phyloP scores from a whole-genome alignment of 176 grass and related monocot genomes.

The Leersia perrieri region DNA sequence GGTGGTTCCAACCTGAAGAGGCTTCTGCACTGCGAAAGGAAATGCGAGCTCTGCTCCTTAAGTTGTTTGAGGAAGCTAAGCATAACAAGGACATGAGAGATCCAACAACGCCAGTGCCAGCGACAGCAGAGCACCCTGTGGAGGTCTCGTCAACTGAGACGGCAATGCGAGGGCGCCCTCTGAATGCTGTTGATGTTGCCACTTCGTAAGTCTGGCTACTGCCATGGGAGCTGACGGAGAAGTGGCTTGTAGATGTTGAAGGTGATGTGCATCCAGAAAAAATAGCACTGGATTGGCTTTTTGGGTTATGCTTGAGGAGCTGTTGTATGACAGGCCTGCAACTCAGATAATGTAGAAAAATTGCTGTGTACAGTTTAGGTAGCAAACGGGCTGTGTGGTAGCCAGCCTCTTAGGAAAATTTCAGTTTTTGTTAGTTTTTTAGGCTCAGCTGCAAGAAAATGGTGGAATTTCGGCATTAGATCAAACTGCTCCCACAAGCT shows the following conservation, averaged over 20 bases:
- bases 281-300: background rate
- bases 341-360: background rate
- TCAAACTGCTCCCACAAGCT: background rate
- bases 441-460: background rate
- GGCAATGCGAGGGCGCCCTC: background rate
- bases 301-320: background rate
- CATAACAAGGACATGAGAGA: constrained; percentile 12
- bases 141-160: constrained; percentile 9
- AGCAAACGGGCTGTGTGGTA: background rate
- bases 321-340: background rate
- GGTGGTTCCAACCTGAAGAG: constrained; percentile 76
- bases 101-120: background rate
- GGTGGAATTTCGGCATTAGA: background rate
- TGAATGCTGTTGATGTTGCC: constrained; percentile 6
- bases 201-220: background rate
- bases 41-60: constrained; percentile 45
- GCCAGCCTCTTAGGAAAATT: background rate
- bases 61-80: constrained; percentile 45
- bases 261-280: background rate
- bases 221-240: background rate
- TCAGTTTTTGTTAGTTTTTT: background rate
- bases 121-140: background rate
- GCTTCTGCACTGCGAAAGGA: constrained; percentile 55
- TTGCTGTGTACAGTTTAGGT: constrained; percentile 7
- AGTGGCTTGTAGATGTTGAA: background rate